Conservation (phyloP, 768 basidiomycete genomes). For the Gloeopeniophorella convolvens region DNA sequence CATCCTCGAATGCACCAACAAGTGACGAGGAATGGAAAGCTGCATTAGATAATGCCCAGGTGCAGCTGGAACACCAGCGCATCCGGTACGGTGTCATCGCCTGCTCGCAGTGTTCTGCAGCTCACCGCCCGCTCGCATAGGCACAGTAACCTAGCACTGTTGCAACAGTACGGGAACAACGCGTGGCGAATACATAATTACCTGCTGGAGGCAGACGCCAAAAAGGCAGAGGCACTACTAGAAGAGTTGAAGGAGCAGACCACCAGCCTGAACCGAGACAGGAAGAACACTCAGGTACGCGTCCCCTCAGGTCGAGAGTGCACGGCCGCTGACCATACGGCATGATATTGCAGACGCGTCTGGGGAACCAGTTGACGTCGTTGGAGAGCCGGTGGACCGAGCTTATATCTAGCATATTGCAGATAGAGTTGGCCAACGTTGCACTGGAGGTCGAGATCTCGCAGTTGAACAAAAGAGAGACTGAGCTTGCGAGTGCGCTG, state of each 20-base stretch:
- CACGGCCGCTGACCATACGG: not conserved
- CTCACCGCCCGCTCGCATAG: conserved; percentile 34
- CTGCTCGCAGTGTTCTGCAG: not conserved
- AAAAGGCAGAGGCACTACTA: conserved; percentile 61
- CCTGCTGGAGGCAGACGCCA: conserved; percentile 69
- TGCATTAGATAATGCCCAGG: conserved; percentile 68
- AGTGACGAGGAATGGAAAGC: conserved; percentile 73
- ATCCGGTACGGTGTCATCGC: conserved; percentile 46
- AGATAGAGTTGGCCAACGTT: conserved; percentile 93
- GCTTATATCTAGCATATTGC: conserved; percentile 81
- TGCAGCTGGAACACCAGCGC: conserved; percentile 81
- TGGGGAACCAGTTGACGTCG: conserved; percentile 72
- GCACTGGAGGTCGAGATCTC: conserved; percentile 80
- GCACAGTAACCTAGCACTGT: conserved; percentile 72
- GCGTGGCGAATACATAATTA: conserved; percentile 92
- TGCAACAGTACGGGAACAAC: conserved; percentile 85
- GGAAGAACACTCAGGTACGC: conserved; percentile 79
- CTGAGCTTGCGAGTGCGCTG: conserved; percentile 45
- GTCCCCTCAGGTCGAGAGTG: not conserved
- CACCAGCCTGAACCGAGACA: conserved; percentile 79
- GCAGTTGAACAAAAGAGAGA: conserved; percentile 49
- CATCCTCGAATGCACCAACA: conserved; percentile 52
- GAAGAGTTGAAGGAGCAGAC: conserved; percentile 75
- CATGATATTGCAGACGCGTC: conserved; percentile 47
- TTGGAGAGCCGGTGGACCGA: conserved; percentile 92